Evolutionary conservation across 2,329 filamentous ascomycete species (phyloP).

Genomic region (Domatiomyces catenatus): DNA sequence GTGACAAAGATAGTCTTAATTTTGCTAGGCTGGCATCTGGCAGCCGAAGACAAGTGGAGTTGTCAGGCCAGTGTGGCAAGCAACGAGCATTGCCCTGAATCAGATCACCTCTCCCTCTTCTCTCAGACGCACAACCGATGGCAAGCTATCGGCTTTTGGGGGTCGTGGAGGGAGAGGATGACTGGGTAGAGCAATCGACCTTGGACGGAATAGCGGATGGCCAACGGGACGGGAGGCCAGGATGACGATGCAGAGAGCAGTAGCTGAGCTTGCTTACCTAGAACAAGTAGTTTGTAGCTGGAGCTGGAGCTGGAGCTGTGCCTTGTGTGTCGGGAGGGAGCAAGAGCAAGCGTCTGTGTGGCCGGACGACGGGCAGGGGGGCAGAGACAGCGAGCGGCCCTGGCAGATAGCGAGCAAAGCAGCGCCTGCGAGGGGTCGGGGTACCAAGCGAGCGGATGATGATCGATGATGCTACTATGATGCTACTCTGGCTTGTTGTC

Average conservation of each 20-base stretch:
- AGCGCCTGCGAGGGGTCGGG: not conserved
- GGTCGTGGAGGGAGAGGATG: not conserved
- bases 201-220: not conserved
- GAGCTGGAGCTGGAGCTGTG: not conserved
- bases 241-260: not conserved
- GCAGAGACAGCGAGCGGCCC: not conserved
- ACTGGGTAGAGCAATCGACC: not conserved
- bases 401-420: no score
- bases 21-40: not conserved
- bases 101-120: not conserved
- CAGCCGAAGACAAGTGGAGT: not conserved
- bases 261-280: not conserved
- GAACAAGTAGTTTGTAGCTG: not conserved
- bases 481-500: not conserved
- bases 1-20: not conserved
- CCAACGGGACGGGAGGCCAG: not conserved
- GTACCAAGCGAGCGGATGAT: not conserved
- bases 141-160: not conserved
- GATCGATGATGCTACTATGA: not conserved
- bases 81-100: not conserved
- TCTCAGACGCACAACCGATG: no score
- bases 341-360: not conserved
- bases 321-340: not conserved
- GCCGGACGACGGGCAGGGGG: not conserved
- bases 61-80: constrained; percentile 1